phyloP scores from a whole-genome alignment of 1,284 basidiomycete genomes.

The Ganoderma sinense region DNA sequence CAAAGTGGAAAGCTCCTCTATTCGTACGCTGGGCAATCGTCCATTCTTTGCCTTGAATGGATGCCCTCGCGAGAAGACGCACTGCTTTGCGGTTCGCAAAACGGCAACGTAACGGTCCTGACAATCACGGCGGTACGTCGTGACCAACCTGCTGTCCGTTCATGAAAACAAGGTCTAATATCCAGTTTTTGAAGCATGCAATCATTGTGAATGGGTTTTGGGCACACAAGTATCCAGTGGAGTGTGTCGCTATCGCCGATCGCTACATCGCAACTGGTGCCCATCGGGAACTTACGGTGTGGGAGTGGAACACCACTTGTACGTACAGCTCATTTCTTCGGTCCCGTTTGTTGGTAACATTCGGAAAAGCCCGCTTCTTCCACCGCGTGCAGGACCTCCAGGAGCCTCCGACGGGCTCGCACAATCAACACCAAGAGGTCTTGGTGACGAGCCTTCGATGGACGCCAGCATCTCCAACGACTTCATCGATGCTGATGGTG shows the following conservation, averaged over 20 bases:
- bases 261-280: constrained; percentile 9
- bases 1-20: constrained; percentile 1
- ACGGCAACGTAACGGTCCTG: constrained; percentile 7
- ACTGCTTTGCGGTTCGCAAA: constrained; percentile 6
- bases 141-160: too few species aligned
- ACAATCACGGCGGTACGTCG: not conserved
- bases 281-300: constrained; percentile 4
- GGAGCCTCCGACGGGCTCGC: not conserved
- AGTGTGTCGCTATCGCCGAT: constrained; percentile 10
- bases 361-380: too few species aligned
- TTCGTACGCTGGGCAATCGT: not conserved
- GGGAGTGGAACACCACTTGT: not conserved
- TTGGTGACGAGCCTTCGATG: constrained; percentile 14
- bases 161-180: not conserved
- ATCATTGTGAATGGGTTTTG: constrained; percentile 7
- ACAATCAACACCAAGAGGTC: constrained; percentile 3
- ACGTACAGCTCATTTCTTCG: too few species aligned
- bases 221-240: constrained; percentile 13
- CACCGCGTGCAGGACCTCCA: not conserved
- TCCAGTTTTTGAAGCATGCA: too few species aligned
- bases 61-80: not conserved
- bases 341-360: too few species aligned
- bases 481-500: not conserved
- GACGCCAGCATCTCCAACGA: not conserved
- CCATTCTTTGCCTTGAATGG: constrained; percentile 11